Evolutionary conservation across 495 filamentous ascomycete genomes (phyloP), one percentile per base, ranked within the genome.

Genomic region (Trichodelitschia bisporula): DNA sequence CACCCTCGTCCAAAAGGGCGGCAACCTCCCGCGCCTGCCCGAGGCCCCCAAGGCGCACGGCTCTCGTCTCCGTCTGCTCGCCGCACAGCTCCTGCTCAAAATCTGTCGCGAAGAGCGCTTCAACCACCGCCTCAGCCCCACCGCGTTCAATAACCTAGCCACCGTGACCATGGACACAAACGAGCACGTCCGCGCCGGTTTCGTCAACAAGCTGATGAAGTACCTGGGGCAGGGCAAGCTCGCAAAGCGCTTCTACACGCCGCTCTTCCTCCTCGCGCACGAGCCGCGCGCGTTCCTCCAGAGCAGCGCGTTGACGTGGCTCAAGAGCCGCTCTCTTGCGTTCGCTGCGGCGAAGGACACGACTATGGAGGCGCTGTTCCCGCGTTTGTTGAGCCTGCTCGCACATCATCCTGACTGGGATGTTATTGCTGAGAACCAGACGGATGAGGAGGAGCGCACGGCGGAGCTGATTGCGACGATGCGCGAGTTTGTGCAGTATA

Each of bases 391-490:
- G 24, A 86, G 77, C 23, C 55, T 93, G 15, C 66, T 95, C 12
- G 82, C 84, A 10, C 86, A 95, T 45, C 86, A 99, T 49, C 86
- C 83, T 1, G 89, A 99, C 47, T 99, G 84, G 46, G 58, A 62
- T 15, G 56, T 59, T 0, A 59, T 68, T 23, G 46, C 67, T 3
- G 68, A 63, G 4, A 76, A 84, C 30, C n/a, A n/a, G n/a, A 50
- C 93, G 27, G 53, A 66, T n/a, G 21, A 24, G 6, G 21, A 24
- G 21, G 21, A 24, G 6, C 6, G 21, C 21, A 6, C n/a, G 6
- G 21, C 21, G 6, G n/a, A n/a, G n/a, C n/a, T n/a, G n/a, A n/a
- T n/a, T n/a, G n/a, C n/a, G n/a, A n/a, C n/a, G n/a, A 9, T 29
- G 8, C 6, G 14, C 13, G 78, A 91, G 43, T 76, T 84, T 42